phyloP scores from a whole-genome alignment of 2,329 filamentous ascomycete species.

The Colletotrichum tropicicola region DNA sequence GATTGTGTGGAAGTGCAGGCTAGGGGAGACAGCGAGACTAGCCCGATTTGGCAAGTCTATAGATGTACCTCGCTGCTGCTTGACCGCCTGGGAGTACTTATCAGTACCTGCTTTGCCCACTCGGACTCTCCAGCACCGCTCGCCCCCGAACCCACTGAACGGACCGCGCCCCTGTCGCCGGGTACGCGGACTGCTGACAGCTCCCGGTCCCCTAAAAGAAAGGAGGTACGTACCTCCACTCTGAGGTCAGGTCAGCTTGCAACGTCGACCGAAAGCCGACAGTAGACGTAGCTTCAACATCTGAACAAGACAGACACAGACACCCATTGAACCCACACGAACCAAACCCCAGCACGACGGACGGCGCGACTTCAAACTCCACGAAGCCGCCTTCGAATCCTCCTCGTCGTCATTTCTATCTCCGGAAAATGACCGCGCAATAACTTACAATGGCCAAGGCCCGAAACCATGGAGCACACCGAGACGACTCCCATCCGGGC shows the following conservation, averaged over 20 bases:
- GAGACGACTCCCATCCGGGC: conserved; percentile 27
- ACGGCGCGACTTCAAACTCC: background rate
- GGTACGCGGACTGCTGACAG: conserved; percentile 20
- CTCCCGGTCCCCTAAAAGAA: conserved; percentile 18
- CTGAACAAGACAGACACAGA: background rate
- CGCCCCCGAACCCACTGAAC: background rate
- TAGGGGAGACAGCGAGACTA: background rate
- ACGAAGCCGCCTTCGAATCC: background rate
- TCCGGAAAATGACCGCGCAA: conserved; percentile 32
- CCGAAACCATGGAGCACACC: conserved; percentile 30
- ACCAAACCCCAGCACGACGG: background rate
- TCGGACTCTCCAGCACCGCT: background rate
- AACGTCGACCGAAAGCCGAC: conserved; percentile 24
- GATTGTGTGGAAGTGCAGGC: conserved; percentile 2
- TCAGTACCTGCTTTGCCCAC: background rate
- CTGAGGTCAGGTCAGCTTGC: conserved; percentile 23
- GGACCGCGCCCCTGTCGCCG: conserved; percentile 5
- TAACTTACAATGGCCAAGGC: conserved; percentile 34
- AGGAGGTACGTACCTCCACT: conserved; percentile 15
- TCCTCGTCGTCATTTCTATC: background rate
- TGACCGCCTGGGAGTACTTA: background rate
- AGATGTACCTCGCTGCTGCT: background rate
- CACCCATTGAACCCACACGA: background rate
- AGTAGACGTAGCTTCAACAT: background rate
- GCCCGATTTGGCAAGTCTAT: background rate